phyloP scores from a whole-genome alignment of 805 yeast genomes.

The Ogataea trehalophila region DNA sequence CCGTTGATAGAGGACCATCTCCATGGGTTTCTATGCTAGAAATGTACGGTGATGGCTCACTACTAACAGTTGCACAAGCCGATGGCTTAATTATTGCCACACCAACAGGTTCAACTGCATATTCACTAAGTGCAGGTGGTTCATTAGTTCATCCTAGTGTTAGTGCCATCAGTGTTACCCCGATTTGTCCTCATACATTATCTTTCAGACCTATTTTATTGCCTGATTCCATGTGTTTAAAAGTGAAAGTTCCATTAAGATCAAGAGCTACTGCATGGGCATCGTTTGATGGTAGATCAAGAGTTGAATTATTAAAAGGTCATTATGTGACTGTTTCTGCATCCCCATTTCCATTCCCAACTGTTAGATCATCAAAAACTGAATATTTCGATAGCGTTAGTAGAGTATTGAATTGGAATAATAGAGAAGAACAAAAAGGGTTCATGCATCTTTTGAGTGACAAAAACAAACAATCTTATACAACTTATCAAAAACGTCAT shows the following conservation, averaged over 20 bases:
- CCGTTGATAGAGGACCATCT: constrained; percentile 90
- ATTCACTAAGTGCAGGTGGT: constrained; percentile 93
- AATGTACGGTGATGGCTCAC: constrained; percentile 78
- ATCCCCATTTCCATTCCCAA: constrained; percentile 90
- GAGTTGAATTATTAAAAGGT: constrained; percentile 78
- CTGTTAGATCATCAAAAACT: constrained; percentile 68
- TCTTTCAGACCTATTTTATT: constrained; percentile 88
- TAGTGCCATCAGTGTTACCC: constrained; percentile 87
- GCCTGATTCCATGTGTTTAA: constrained; percentile 88
- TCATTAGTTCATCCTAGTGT: constrained; percentile 92
- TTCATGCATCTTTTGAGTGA: constrained; percentile 58
- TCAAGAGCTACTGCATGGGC: constrained; percentile 95
- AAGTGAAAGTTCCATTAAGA: constrained; percentile 70
- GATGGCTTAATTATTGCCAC: constrained; percentile 92
- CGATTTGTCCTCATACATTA: constrained; percentile 93
- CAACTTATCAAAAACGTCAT: constrained; percentile 18
- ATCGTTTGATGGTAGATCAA: constrained; percentile 87
- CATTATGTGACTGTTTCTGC: constrained; percentile 84
- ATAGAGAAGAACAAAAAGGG: constrained; percentile 81
- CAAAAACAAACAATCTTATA: constrained; percentile 45
- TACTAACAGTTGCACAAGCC: constrained; percentile 87
- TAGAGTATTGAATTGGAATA: constrained; percentile 90
- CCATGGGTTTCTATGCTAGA: constrained; percentile 90
- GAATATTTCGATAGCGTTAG: constrained; percentile 83
- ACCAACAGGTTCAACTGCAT: constrained; percentile 96